These are phyloP conservation scores for Quercus lobata DNA, from an alignment of 331 rosid species.

Conservation along the genomic window DNA sequence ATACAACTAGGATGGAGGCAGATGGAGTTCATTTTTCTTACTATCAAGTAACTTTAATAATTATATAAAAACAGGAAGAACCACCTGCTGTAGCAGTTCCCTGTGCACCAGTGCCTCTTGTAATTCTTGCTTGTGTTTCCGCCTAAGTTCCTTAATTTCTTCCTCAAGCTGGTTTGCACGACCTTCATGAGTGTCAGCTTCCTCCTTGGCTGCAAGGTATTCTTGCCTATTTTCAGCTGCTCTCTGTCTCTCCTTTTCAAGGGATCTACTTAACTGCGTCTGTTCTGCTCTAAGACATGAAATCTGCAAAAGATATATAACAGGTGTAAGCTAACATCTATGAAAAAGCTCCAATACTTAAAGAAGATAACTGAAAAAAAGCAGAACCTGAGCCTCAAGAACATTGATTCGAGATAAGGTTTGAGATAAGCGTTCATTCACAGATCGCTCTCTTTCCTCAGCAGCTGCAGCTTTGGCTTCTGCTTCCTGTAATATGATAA, in stretches of 20 bases:
- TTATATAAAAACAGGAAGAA: slow-evolving; percentile 26
- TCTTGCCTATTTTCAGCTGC: slow-evolving; percentile 99
- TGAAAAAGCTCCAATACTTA: slow-evolving; percentile 7
- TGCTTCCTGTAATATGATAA: slow-evolving; percentile 73
- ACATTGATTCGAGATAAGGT: slow-evolving; percentile 95
- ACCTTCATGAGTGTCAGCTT: slow-evolving; percentile 96
- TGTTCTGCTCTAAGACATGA: slow-evolving; percentile 98
- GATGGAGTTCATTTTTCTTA: neutral
- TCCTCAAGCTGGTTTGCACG: slow-evolving; percentile 88
- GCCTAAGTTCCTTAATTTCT: slow-evolving; percentile 70
- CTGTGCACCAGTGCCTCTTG: slow-evolving; percentile 79
- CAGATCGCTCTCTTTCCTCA: slow-evolving; percentile 94
- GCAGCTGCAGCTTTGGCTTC: slow-evolving; percentile 94
- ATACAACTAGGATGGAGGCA: neutral
- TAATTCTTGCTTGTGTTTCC: slow-evolving; percentile 88
- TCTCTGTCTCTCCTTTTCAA: slow-evolving; percentile 96
- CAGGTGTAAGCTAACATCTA: slow-evolving; percentile 26
- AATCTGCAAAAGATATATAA: slow-evolving; percentile 54
- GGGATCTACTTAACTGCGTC: slow-evolving; percentile 83
- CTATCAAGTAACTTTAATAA: neutral
- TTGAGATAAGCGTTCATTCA: slow-evolving; percentile 91
- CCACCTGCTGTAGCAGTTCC: slow-evolving; percentile 92
- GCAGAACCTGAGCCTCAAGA: slow-evolving; percentile 97
- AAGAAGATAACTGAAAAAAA: slow-evolving; percentile 25
- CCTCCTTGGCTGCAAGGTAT: slow-evolving; percentile 95